phyloP scores from a whole-genome alignment of 116 monocot genomes.

The Posidonia oceanica region DNA sequence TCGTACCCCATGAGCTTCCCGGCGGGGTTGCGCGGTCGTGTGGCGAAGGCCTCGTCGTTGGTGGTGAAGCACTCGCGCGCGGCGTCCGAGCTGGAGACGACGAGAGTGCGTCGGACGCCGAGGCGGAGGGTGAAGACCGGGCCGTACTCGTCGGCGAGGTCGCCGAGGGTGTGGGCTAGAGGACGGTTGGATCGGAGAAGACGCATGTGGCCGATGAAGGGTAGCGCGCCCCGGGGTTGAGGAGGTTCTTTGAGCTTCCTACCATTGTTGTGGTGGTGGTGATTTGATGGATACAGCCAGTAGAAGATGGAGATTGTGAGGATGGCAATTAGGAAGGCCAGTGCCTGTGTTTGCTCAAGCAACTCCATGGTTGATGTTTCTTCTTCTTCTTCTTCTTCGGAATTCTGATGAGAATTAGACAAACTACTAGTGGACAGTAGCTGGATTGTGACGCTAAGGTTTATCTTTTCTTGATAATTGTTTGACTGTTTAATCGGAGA shows the following conservation, averaged over 20 bases:
- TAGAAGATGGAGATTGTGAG: not conserved
- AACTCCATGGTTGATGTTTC: not conserved
- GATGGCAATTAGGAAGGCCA: not conserved
- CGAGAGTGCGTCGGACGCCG: slow-evolving; percentile 11
- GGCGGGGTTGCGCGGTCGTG: slow-evolving; percentile 12
- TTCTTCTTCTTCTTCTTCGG: too few species aligned
- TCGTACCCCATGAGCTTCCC: slow-evolving; percentile 18
- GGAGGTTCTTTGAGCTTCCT: slow-evolving; percentile 8
- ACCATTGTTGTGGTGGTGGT: too few species aligned
- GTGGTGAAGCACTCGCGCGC: slow-evolving; percentile 21
- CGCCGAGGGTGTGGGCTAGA: slow-evolving; percentile 9
- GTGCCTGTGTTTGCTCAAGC: not conserved
- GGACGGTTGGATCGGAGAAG: slow-evolving; percentile 7
- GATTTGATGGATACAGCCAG: not conserved
- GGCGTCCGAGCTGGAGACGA: slow-evolving; percentile 11
- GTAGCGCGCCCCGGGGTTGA: slow-evolving; percentile 15
- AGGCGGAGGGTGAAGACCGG: slow-evolving; percentile 22
- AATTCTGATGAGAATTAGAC: too few species aligned
- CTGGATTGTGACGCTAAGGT: too few species aligned
- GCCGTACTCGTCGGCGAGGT: slow-evolving; percentile 19
- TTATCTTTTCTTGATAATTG: too few species aligned
- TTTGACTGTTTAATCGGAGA: too few species aligned
- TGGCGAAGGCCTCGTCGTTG: slow-evolving; percentile 20
- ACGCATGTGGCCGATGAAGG: slow-evolving; percentile 31
- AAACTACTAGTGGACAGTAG: too few species aligned